Conservation (phyloP, 1,284 basidiomycete genomes). For the Ustilago trichophora region DNA sequence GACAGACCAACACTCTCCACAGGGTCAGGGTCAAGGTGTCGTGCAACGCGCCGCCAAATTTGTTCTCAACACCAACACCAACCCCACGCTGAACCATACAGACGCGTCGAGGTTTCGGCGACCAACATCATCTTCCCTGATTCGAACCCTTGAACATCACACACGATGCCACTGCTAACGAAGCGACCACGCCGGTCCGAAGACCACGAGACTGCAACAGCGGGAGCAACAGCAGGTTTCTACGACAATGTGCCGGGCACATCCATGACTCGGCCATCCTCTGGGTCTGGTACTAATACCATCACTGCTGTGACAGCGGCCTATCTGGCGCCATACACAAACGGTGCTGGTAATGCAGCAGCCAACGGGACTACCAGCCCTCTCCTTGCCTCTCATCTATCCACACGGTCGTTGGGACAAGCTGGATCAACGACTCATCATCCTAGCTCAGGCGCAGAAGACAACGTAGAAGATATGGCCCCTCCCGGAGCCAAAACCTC, state of each 20-base stretch:
- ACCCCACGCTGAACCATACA: too few relatives aligned
- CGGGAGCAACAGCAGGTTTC: neutral
- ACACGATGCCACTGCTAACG: conserved; percentile 10
- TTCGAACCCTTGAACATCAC: neutral
- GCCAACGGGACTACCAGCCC: conserved; percentile 19
- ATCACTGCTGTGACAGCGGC: neutral
- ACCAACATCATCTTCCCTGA: too few relatives aligned
- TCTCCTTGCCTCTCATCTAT: neutral
- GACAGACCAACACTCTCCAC: too few relatives aligned
- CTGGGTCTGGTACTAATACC: neutral
- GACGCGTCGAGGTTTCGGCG: conserved; percentile 8
- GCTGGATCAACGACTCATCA: too few relatives aligned
- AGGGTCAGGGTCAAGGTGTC: too few relatives aligned
- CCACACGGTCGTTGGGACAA: neutral
- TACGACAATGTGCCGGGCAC: conserved; percentile 33
- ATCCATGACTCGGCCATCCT: conserved; percentile 14
- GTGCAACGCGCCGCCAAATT: too few relatives aligned
- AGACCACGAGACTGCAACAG: conserved; percentile 2
- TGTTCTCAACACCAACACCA: too few relatives aligned
- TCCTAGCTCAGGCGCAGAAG: conserved; percentile 17
- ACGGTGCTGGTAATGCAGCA: conserved; percentile 5
- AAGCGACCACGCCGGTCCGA: conserved; percentile 30
- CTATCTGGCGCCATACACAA: conserved; percentile 3
- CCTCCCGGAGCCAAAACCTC: conserved; percentile 10
- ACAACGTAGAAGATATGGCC: too few relatives aligned